phyloP scores from a whole-genome alignment of 768 basidiomycete genomes.

The Pilatotrama ljubarskyi region DNA sequence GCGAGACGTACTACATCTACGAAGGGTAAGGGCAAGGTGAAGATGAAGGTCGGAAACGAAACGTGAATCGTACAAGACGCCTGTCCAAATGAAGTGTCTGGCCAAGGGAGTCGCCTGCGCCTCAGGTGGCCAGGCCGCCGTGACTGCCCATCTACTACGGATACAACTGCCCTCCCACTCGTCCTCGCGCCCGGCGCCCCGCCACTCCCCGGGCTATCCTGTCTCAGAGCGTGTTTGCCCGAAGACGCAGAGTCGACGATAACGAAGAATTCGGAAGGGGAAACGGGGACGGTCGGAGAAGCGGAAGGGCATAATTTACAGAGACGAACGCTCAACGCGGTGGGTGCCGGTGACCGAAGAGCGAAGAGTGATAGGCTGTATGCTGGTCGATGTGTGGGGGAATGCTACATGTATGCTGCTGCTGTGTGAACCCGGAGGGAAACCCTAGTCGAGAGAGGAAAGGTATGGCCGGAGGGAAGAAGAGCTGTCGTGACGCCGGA shows the following conservation, averaged over 20 bases:
- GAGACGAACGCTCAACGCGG: neutral
- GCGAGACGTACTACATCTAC: neutral
- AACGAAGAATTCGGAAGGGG: neutral
- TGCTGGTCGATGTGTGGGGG: neutral
- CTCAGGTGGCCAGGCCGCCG: conserved; percentile 11
- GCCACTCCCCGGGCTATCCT: neutral
- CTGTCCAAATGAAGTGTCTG: neutral
- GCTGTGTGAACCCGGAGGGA: neutral
- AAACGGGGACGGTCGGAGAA: neutral
- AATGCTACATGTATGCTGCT: neutral
- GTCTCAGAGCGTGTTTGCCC: neutral
- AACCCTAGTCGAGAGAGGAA: neutral
- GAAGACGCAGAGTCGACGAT: neutral
- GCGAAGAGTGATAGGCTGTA: neutral
- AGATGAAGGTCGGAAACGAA: neutral
- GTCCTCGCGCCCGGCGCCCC: neutral
- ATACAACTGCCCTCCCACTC: conserved; percentile 9
- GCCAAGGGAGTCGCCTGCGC: conserved; percentile 20
- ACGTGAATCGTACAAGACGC: neutral
- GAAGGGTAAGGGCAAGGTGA: neutral
- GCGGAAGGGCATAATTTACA: conserved; percentile 15
- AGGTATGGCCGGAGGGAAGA: neutral
- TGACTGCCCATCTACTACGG: conserved; percentile 5
- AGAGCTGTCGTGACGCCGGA: neutral
- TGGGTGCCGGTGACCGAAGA: neutral